phyloP scores from a whole-genome alignment of 768 basidiomycete species.

The Boletus sensibilis region DNA sequence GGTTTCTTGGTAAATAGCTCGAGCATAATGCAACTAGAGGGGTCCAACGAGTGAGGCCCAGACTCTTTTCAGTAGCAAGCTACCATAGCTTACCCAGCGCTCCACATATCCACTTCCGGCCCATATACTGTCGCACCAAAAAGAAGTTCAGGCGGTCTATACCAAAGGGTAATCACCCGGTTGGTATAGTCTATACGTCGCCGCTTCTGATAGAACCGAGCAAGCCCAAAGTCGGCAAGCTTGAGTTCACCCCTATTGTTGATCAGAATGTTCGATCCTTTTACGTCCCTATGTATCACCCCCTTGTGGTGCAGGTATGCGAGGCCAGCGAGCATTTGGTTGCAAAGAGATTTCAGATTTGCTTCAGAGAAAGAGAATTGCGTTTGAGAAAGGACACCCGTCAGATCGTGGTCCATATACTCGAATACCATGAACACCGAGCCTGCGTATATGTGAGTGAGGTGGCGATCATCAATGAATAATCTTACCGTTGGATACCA shows the following conservation, averaged over 20 bases:
- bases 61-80: neutral
- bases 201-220: slow-evolving; percentile 92
- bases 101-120: slow-evolving; percentile 99
- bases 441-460: slow-evolving; percentile 47
- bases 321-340: slow-evolving; percentile 93
- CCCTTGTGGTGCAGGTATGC: slow-evolving; percentile 95
- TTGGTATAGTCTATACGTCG: slow-evolving; percentile 96
- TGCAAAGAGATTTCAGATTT: slow-evolving; percentile 92
- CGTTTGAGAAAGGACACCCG: slow-evolving; percentile 88
- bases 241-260: slow-evolving; percentile 92
- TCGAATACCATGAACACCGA: slow-evolving; percentile 99
- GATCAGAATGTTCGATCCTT: slow-evolving; percentile 96
- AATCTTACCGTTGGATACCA: slow-evolving; percentile 88
- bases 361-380: slow-evolving; percentile 82
- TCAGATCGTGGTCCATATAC: slow-evolving; percentile 98
- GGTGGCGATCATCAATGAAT: neutral
- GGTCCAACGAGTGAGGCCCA: neutral
- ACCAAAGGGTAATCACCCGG: slow-evolving; percentile 98
- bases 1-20: slow-evolving; percentile 95
- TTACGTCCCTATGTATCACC: slow-evolving; percentile 97
- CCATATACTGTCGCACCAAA: slow-evolving; percentile 96
- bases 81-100: slow-evolving; percentile 70
- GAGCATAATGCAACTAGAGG: slow-evolving; percentile 90
- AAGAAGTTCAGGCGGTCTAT: slow-evolving; percentile 91
- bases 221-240: slow-evolving; percentile 95